Base-by-base conservation (phyloP, 2,329 filamentous ascomycete species). In the Aspergillus aculeatinus region DNA sequence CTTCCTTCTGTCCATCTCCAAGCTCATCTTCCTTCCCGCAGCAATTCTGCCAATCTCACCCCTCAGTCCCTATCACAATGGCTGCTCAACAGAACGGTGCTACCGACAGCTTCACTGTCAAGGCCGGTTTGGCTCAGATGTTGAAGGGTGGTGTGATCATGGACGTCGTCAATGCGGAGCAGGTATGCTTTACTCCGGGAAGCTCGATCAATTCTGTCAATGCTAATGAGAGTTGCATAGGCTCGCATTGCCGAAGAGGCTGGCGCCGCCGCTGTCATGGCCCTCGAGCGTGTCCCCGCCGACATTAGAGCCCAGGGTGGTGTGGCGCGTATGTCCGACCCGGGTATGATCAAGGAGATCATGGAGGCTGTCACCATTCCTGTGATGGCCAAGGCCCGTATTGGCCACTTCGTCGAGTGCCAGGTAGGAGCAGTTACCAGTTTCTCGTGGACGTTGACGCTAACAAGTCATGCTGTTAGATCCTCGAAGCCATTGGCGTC, bases 141-240 rank as follows among this genome's bases (percentile, higher is more conserved):
- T 83, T 98, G 79, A 97, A 98, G 84, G 95, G 95, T 75, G 95
- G 95, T 72, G 95, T 99, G 67, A 99, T 99, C 80, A 99, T 99
- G 95, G 95, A 99, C 79, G 95, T 98, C 60, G 92, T 96, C 65
- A 91, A 94, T 76, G 91, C 92, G 27, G 90, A 91, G 74, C 93
- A 91, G 81, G 87, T 87, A 75, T 59, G 70, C 3, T 23, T 23
- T 51, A 44, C 25, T 12, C 11, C 16, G 11, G 14, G 31, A 21
- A n/a, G 48, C 31, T 44, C 14, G 53, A 31, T 19, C 25, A 23
- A 31, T 21, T 16, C 5, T 49, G 7, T 27, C 9, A 42, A 53
- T 48, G 33, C 16, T 35, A 48, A 59, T 21, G 54, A 19, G 29
- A 35, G n/a, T 44, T 19, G 58, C 4, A 39, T 54, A 96, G 83